Base-by-base conservation (phyloP, 2,329 filamentous ascomycete species). In the Phaeosphaeria sp. region DNA sequence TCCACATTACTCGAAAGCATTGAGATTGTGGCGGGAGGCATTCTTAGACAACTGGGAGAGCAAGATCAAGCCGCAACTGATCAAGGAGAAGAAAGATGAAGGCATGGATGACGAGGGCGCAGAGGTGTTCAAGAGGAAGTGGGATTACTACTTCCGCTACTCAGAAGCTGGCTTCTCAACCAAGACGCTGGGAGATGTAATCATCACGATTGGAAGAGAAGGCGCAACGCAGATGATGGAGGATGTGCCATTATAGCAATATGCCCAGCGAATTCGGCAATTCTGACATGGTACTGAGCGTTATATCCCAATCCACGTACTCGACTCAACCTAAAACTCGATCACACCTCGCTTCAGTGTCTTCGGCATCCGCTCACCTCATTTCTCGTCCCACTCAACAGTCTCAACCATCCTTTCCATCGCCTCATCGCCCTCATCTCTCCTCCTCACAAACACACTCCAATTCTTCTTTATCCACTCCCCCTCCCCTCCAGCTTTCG, bases 131-230 rank as follows among this genome's bases (percentile, higher is more conserved):
- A 83, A 83, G 69, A 82, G 86, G 61, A 91, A 91, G 73, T 92
- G 89, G 90, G 84, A 90, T 80, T 92, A 91, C 68, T 92, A 92
- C 72, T 92, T 92, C 75, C 82, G 85, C 21, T 92, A 92, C 71
- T 91, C 89, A 61, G 89, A 92, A 73, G 89, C 89, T 40, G 89
- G 89, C 0, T 92, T 92, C 68, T 79, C 84, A 56, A 89, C 87
- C 6, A 91, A 91, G 77, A 90, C 88, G 2, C 74, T 92, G 20
- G 89, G 89, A 2, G 89, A 92, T 75, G 87, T 87, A 1, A 90
- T 92, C 49, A 86, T 93, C 61, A 91, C 88, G 0, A 86, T 91
- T 11, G 87, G 85, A 1, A 81, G 87, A 43, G 88, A 90, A 69
- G 86, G 87, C 2, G 83, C 86, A 2, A 74, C 86, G 68, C 86